phyloP scores from a whole-genome alignment of 805 yeast genomes.

The Saccharomycopsis guyanensis region DNA sequence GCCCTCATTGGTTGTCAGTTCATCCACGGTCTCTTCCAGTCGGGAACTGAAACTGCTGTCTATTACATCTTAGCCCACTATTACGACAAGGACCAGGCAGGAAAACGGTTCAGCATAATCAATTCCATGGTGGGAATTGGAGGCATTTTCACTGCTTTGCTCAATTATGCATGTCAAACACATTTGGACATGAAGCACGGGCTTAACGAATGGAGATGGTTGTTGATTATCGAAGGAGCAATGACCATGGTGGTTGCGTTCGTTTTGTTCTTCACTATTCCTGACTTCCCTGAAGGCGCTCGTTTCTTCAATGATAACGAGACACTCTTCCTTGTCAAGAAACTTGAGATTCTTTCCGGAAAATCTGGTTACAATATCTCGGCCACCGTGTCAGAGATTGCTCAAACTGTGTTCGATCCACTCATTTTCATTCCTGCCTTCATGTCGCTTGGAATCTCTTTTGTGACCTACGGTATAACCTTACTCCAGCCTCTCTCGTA shows the following conservation, averaged over 20 bases:
- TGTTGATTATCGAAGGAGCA: slow-evolving; percentile 7
- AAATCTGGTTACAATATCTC: neutral
- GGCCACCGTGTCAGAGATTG: slow-evolving; percentile 32
- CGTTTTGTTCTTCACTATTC: slow-evolving; percentile 6
- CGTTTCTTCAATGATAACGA: slow-evolving; percentile 39
- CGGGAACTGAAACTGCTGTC: slow-evolving; percentile 68
- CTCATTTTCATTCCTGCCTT: slow-evolving; percentile 49
- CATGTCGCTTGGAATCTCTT: slow-evolving; percentile 50
- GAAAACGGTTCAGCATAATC: slow-evolving; percentile 58
- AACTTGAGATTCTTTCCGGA: slow-evolving; percentile 34
- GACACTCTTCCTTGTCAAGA: slow-evolving; percentile 45
- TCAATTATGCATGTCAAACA: slow-evolving; percentile 49
- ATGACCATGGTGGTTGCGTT: slow-evolving; percentile 2
- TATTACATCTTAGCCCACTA: slow-evolving; percentile 61
- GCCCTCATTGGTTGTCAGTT: slow-evolving; percentile 54
- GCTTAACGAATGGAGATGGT: slow-evolving; percentile 5
- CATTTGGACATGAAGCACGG: slow-evolving; percentile 30
- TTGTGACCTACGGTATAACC: slow-evolving; percentile 64
- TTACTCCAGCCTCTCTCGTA: slow-evolving; percentile 64
- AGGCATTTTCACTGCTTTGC: slow-evolving; percentile 69
- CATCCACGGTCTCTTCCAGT: slow-evolving; percentile 57
- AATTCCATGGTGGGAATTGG: slow-evolving; percentile 60
- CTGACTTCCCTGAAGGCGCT: slow-evolving; percentile 12
- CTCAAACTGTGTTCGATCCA: slow-evolving; percentile 48
- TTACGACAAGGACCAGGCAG: slow-evolving; percentile 57